These are phyloP conservation scores for Amyloporia xantha DNA, from an alignment of 768 basidiomycete species.

Conservation along the genomic window DNA sequence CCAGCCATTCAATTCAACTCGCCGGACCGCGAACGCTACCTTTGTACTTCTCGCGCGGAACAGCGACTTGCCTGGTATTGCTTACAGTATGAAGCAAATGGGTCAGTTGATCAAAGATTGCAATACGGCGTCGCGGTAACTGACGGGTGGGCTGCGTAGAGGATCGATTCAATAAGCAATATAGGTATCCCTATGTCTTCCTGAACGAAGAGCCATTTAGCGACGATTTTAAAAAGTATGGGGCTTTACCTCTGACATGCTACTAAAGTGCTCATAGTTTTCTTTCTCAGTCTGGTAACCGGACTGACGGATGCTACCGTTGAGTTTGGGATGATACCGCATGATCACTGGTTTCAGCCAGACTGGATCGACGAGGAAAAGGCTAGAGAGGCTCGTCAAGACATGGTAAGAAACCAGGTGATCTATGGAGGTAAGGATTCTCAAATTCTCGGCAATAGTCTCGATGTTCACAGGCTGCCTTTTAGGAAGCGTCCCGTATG, in stretches of 20 bases:
- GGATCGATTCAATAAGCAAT: slow-evolving; percentile 54
- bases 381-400: slow-evolving; percentile 39
- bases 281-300: slow-evolving; percentile 44
- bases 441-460: too few species aligned
- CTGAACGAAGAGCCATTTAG: slow-evolving; percentile 78
- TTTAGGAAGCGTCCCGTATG: slow-evolving; percentile 69
- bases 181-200: slow-evolving; percentile 75
- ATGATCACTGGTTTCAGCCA: slow-evolving; percentile 77
- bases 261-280: slow-evolving; percentile 23
- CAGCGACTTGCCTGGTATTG: slow-evolving; percentile 35
- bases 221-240: slow-evolving; percentile 61
- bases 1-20: slow-evolving; percentile 11
- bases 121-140: too few species aligned
- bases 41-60: slow-evolving; percentile 50
- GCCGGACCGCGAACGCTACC: slow-evolving; percentile 45
- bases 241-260: slow-evolving; percentile 8
- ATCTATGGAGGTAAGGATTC: slow-evolving; percentile 42
- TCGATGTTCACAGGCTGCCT: slow-evolving; percentile 5
- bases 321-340: slow-evolving; percentile 73
- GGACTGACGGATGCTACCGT: slow-evolving; percentile 57
- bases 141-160: too few species aligned
- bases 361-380: slow-evolving; percentile 56
- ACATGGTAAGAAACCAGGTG: slow-evolving; percentile 51
- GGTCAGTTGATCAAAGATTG: slow-evolving; percentile 25
- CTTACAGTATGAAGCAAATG: slow-evolving; percentile 47